Percentiles rank a stretch among this genome's conserved stretches.
These are phyloP conservation scores for Protomyces macrosporus DNA, from an alignment of 1,139 yeast species.

Conservation along the genomic window DNA sequence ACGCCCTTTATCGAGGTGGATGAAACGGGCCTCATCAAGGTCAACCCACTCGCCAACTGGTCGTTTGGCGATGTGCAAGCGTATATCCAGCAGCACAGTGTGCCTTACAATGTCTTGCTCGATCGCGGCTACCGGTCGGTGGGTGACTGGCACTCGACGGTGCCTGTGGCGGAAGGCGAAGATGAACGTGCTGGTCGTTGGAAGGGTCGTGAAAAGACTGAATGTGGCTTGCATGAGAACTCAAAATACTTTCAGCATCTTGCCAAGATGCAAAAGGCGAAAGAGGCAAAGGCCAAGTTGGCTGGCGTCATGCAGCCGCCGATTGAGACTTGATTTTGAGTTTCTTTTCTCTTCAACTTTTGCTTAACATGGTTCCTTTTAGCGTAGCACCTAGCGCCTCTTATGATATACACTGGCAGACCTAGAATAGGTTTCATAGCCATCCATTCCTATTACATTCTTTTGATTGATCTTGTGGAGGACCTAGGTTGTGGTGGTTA, in stretches of 20 bases:
- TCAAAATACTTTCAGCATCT: slow-evolving; percentile 32
- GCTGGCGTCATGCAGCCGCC: neutral
- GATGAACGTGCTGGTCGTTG: slow-evolving; percentile 96
- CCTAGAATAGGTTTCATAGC: too few species aligned
- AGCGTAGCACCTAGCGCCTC: neutral
- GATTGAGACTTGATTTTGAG: neutral
- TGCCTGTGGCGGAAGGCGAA: slow-evolving; percentile 82
- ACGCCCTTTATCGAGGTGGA: slow-evolving; percentile 75
- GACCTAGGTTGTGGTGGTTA: too few species aligned
- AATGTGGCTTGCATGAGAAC: slow-evolving; percentile 89
- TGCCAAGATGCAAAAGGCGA: slow-evolving; percentile 23
- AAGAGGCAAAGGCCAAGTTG: slow-evolving; percentile 11
- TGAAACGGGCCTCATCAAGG: slow-evolving; percentile 65
- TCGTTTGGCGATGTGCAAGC: slow-evolving; percentile 62
- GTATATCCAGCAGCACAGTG: slow-evolving; percentile 63
- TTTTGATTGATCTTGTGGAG: too few species aligned
- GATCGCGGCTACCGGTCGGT: slow-evolving; percentile 85
- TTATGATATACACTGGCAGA: too few species aligned
- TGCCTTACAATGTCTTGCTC: slow-evolving; percentile 78
- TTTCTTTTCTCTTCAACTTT: neutral
- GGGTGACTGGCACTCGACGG: slow-evolving; percentile 95
- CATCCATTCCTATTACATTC: too few species aligned
- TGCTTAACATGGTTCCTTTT: neutral
- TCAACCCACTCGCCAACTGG: slow-evolving; percentile 88
- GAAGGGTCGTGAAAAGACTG: slow-evolving; percentile 90